Percentiles rank a stretch among this genome's conserved stretches.
phyloP scores from a whole-genome alignment of 2,329 filamentous ascomycete species.

The Diaporthe citri region DNA sequence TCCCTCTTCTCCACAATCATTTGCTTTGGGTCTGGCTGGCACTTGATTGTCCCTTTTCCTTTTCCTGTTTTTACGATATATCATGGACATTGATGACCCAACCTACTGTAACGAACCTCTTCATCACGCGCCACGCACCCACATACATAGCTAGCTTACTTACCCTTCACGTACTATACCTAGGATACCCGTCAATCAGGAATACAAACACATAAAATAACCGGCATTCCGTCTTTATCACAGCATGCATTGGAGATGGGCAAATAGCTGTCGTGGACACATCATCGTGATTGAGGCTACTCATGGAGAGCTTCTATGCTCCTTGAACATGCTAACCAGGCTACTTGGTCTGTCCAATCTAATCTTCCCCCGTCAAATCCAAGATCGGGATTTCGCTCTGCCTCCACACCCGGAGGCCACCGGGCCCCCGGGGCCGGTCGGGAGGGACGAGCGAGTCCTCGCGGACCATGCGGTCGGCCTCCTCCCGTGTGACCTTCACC shows the following conservation, averaged over 20 bases:
- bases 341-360: background rate
- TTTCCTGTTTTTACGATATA: slow-evolving; percentile 41
- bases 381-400: slow-evolving; percentile 43
- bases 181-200: slow-evolving; percentile 40
- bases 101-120: slow-evolving; percentile 36
- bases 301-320: background rate
- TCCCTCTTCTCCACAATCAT: slow-evolving; percentile 19
- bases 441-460: background rate
- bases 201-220: slow-evolving; percentile 18
- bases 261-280: background rate
- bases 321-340: background rate
- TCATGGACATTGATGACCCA: slow-evolving; percentile 36
- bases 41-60: slow-evolving; percentile 13
- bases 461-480: slow-evolving; percentile 42
- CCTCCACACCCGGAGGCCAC: slow-evolving; percentile 39
- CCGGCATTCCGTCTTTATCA: background rate
- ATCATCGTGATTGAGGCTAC: background rate
- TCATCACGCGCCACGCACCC: slow-evolving; percentile 2
- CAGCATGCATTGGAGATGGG: background rate
- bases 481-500: slow-evolving; percentile 43
- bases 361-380: slow-evolving; percentile 46
- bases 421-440: background rate
- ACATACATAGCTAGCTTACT: slow-evolving; percentile 22
- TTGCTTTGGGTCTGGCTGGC: slow-evolving; percentile 6
- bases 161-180: slow-evolving; percentile 38